Percentiles rank a stretch among this genome's conserved stretches.
Conservation (phyloP, 192 early-diverging fungal genomes). For the Phycomyces nitens region DNA sequence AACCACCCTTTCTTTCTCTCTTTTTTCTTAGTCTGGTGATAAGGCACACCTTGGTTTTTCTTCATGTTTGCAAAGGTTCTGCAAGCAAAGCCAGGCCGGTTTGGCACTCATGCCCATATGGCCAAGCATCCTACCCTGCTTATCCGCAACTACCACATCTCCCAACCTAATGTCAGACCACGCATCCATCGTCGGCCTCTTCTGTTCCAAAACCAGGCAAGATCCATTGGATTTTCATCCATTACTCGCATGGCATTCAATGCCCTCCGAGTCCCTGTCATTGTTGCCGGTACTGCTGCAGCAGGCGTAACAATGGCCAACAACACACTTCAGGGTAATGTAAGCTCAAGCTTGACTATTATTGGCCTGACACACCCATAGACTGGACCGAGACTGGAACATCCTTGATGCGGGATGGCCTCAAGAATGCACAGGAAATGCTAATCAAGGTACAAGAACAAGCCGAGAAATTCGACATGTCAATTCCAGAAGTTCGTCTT, state of each 20-base stretch:
- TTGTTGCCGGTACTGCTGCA: constrained; percentile 53
- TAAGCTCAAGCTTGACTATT: not conserved
- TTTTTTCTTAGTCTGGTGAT: too few species aligned
- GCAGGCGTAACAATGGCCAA: constrained; percentile 59
- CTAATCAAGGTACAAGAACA: constrained; percentile 34
- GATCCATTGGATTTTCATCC: constrained; percentile 27
- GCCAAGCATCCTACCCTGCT: too few species aligned
- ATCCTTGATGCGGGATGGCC: constrained; percentile 31
- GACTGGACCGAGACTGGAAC: constrained; percentile 35
- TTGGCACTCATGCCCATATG: too few species aligned
- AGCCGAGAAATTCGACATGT: constrained; percentile 30
- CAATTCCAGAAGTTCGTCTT: constrained; percentile 39
- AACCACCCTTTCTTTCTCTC: too few species aligned
- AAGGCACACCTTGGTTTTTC: too few species aligned
- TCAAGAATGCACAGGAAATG: constrained; percentile 35
- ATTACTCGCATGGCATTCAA: constrained; percentile 41
- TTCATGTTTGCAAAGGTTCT: too few species aligned
- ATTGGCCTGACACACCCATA: not conserved
- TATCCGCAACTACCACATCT: too few species aligned
- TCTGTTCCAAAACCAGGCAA: not conserved
- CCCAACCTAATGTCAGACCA: not conserved
- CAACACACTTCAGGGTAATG: constrained; percentile 55
- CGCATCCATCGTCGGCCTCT: not conserved
- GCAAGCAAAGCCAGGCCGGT: too few species aligned
- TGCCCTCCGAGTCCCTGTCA: constrained; percentile 55